phyloP scores from a whole-genome alignment of 805 yeast species.

The Barnettozyma sp. region DNA sequence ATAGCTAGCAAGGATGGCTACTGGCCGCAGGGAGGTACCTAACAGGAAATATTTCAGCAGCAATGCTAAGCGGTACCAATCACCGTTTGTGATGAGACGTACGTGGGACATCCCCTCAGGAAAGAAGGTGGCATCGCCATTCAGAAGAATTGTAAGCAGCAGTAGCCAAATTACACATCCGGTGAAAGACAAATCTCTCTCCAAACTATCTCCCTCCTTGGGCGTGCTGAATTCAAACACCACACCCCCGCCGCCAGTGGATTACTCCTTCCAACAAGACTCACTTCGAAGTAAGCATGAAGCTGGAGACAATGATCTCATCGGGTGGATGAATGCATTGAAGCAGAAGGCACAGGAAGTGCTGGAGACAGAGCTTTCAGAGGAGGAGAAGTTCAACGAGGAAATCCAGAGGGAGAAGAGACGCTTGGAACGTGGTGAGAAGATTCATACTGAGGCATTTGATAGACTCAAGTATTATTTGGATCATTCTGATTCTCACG shows the following conservation, averaged over 20 bases:
- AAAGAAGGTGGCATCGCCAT: slow-evolving; percentile 18
- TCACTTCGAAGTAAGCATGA: neutral
- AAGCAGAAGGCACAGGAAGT: slow-evolving; percentile 29
- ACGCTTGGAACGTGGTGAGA: slow-evolving; percentile 19
- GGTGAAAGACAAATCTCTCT: too few species aligned
- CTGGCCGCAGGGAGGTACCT: slow-evolving; percentile 4
- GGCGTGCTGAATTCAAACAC: neutral
- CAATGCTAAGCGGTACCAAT: slow-evolving; percentile 10
- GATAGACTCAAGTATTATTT: slow-evolving; percentile 17
- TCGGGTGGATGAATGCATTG: slow-evolving; percentile 31
- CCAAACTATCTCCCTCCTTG: neutral
- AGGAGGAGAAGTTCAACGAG: slow-evolving; percentile 32
- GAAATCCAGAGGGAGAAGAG: slow-evolving; percentile 28
- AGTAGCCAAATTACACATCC: too few species aligned
- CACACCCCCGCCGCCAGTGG: neutral
- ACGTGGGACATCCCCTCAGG: slow-evolving; percentile 21
- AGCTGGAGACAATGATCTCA: slow-evolving; percentile 17
- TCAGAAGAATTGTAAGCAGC: slow-evolving; percentile 19
- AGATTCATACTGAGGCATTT: slow-evolving; percentile 19
- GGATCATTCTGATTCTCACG: too few species aligned
- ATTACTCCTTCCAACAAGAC: neutral
- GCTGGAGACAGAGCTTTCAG: slow-evolving; percentile 26
- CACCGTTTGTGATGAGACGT: slow-evolving; percentile 17
- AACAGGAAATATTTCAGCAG: slow-evolving; percentile 6
- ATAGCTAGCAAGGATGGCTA: slow-evolving; percentile 2